Base-by-base conservation (phyloP, 139 green algal genomes). In the Chlamydomonas schloesseri region DNA sequence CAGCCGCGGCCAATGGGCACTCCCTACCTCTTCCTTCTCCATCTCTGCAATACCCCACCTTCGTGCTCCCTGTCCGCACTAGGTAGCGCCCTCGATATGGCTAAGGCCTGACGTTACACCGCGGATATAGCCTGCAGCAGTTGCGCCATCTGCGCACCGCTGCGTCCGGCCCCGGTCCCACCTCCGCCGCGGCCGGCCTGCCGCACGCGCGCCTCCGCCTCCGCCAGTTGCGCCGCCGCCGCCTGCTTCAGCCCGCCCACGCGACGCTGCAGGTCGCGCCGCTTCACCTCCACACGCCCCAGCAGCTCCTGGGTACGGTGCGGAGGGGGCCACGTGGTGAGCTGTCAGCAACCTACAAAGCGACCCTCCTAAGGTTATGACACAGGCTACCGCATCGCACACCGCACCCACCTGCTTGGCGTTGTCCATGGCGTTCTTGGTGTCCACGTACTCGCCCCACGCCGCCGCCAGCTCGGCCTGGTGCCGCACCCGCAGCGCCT, bases 361-460 rank as follows among this genome's bases (percentile, higher is more conserved):
- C n/a, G n/a, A n/a, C n/a, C n/a, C n/a, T n/a, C n/a, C n/a, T n/a
- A n/a, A n/a, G n/a, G n/a, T n/a, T n/a, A n/a, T n/a, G n/a, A n/a
- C n/a, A n/a, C n/a, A n/a, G n/a, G n/a, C n/a, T n/a, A n/a, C n/a
- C n/a, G n/a, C n/a, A n/a, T n/a, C n/a, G n/a, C n/a, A n/a, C n/a
- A n/a, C n/a, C n/a, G n/a, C n/a, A n/a, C n/a, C n/a, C 50, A 82
- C 75, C 75, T 71, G 36, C 58, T 82, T 71, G 57, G 34, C 36
- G 8, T 0, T 34, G 1, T 62, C 58, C 34, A 36, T 58, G 34
- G 37, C 57, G 58, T 37, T 60, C 57, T 62, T 72, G 15, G 26
- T 37, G 31, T 82, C 75, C 9, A 20, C 55, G 75, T 82, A 82
- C 33, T 72, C 75, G 14, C 58, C 36, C 75, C 75, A 82, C 2